Evolutionary conservation across 176 grass and related monocot species (phyloP).

Genomic region (Miscanthus lutarioriparius): DNA sequence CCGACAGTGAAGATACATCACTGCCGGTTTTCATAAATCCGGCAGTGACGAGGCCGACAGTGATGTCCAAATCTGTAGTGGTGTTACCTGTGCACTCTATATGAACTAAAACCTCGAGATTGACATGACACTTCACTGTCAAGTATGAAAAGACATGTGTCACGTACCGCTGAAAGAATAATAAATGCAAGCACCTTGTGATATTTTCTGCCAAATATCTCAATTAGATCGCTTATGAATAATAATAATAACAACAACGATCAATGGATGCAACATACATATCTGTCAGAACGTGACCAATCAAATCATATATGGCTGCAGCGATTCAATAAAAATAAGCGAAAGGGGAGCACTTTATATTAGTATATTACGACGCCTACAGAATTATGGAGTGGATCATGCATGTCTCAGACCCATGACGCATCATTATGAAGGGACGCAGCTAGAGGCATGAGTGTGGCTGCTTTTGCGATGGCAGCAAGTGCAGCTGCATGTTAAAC

Average conservation of each 20-base stretch:
- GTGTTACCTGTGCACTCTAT: neutral
- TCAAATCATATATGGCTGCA: neutral
- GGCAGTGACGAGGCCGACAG: too few relatives aligned
- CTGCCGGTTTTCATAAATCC: too few relatives aligned
- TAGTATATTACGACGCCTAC: neutral
- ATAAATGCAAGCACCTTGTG: neutral
- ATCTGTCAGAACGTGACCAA: neutral
- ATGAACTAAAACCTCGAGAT: neutral
- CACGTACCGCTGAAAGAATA: too few relatives aligned
- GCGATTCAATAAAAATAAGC: neutral
- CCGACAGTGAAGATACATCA: too few relatives aligned
- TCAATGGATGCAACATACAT: neutral
- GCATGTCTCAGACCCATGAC: neutral
- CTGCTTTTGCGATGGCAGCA: constrained; percentile 39
- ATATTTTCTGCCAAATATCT: neutral
- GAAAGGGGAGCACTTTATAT: neutral
- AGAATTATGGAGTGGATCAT: neutral
- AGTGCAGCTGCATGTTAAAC: constrained; percentile 12
- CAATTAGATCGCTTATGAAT: neutral
- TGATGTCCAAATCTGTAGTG: too few relatives aligned
- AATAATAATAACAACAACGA: neutral
- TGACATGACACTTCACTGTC: neutral
- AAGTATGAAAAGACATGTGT: too few relatives aligned
- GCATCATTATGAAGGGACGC: constrained; percentile 24
- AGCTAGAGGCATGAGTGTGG: constrained; percentile 14